A percentile compares a stretch with the other conserved stretches of the same genome.
phyloP scores from a whole-genome alignment of 306 rosid genomes.

The Fragaria nilgerrensis region DNA sequence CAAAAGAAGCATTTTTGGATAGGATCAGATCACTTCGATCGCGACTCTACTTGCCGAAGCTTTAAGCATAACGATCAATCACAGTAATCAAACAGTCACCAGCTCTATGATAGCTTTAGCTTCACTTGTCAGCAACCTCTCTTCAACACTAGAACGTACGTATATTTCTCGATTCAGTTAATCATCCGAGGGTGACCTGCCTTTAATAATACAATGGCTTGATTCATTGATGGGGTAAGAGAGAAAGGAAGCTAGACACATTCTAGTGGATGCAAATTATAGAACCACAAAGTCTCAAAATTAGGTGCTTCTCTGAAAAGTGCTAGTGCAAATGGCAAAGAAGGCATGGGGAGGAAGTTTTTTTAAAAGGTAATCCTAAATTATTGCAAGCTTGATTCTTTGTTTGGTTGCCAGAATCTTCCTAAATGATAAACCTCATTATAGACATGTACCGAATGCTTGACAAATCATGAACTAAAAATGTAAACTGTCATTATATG shows the following conservation, averaged over 20 bases:
- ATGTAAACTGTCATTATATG: not conserved
- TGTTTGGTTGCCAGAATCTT: conserved; percentile 24
- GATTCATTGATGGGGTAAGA: conserved; percentile 29
- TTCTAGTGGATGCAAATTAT: conserved; percentile 45
- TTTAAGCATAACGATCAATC: conserved; percentile 29
- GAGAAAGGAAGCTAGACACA: conserved; percentile 32
- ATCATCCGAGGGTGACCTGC: conserved; percentile 14
- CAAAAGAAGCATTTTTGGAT: conserved; percentile 26
- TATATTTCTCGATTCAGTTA: conserved; percentile 41
- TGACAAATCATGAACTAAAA: not conserved
- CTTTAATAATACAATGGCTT: conserved; percentile 43
- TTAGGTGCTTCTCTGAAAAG: conserved; percentile 42
- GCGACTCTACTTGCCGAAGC: conserved; percentile 20
- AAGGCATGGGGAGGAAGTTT: not conserved
- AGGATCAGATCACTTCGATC: conserved; percentile 23
- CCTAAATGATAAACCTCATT: conserved; percentile 18
- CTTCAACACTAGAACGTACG: conserved; percentile 18
- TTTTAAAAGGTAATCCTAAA: conserved; percentile 20
- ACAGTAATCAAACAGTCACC: conserved; percentile 30
- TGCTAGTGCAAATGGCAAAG: conserved; percentile 29
- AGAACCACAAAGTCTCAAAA: conserved; percentile 27
- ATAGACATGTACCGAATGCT: not conserved
- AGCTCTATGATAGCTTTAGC: conserved; percentile 25
- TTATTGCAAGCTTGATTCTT: conserved; percentile 22
- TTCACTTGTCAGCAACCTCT: conserved; percentile 53